phyloP scores from a whole-genome alignment of 495 filamentous ascomycete species.

The Sordaria brevicollis region DNA sequence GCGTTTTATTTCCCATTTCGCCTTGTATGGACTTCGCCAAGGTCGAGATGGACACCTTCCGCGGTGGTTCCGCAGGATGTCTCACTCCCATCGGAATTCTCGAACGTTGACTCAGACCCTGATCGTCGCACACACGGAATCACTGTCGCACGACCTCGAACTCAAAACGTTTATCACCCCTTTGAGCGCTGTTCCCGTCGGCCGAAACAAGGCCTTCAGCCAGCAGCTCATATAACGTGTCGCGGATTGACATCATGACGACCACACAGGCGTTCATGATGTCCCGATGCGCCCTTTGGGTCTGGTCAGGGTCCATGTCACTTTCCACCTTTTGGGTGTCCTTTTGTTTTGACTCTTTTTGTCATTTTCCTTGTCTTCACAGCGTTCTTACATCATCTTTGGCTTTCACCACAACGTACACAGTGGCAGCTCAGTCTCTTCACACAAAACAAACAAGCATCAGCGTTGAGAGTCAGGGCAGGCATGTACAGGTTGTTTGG shows the following conservation, averaged over 20 bases:
- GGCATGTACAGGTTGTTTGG: background rate
- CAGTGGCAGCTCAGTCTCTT: background rate
- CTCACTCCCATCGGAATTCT: background rate
- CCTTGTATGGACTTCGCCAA: background rate
- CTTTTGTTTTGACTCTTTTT: background rate
- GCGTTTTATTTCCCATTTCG: background rate
- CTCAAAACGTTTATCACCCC: background rate
- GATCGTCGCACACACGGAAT: background rate
- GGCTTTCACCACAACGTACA: background rate
- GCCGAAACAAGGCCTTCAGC: background rate
- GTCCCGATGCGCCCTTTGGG: background rate
- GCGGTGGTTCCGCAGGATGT: background rate
- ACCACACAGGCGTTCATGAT: background rate
- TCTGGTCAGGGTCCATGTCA: background rate
- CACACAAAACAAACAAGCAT: background rate
- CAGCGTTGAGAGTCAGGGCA: background rate
- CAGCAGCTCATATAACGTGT: background rate
- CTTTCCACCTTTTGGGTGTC: background rate
- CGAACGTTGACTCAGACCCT: background rate
- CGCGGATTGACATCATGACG: background rate
- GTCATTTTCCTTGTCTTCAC: background rate
- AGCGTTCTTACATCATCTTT: background rate
- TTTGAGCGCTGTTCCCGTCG: background rate
- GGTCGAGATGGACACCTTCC: background rate
- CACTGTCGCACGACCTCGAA: background rate